A percentile compares a stretch with the other conserved stretches of the same genome.
phyloP scores from a whole-genome alignment of 352 stramenopile genomes.

The Phytophthora uliginosa region DNA sequence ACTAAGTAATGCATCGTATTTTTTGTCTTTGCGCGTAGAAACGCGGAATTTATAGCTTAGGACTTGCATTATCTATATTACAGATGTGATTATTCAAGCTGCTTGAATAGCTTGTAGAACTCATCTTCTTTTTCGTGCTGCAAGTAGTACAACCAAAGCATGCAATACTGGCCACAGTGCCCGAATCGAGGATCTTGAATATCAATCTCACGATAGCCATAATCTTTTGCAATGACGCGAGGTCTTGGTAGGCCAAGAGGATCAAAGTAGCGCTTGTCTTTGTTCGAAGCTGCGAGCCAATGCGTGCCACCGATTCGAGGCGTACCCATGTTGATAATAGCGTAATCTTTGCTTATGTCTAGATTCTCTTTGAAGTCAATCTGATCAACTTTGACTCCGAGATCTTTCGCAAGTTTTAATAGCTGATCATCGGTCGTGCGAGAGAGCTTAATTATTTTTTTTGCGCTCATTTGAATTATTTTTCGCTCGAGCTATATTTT shows the following conservation, averaged over 20 bases:
- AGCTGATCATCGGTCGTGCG: too few species aligned
- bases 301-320: too few species aligned
- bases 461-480: too few species aligned
- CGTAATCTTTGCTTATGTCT: conserved; percentile 6
- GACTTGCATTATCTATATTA: too few species aligned
- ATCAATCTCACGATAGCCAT: not conserved
- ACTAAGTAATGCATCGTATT: too few species aligned
- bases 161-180: not conserved
- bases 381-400: conserved; percentile 9
- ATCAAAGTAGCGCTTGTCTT: not conserved
- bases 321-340: not conserved
- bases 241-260: not conserved
- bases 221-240: conserved; percentile 10
- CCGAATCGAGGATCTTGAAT: conserved; percentile 1
- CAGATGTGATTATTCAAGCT: too few species aligned
- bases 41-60: too few species aligned
- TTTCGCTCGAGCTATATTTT: too few species aligned
- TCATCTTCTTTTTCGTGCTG: too few species aligned
- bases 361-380: conserved; percentile 5
- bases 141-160: conserved; percentile 5
- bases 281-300: too few species aligned
- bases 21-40: too few species aligned
- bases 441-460: not conserved
- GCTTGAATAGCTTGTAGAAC: too few species aligned
- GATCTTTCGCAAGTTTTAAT: conserved; percentile 10